Conservation (phyloP, 495 filamentous ascomycete genomes). For the Collariella sp. region DNA sequence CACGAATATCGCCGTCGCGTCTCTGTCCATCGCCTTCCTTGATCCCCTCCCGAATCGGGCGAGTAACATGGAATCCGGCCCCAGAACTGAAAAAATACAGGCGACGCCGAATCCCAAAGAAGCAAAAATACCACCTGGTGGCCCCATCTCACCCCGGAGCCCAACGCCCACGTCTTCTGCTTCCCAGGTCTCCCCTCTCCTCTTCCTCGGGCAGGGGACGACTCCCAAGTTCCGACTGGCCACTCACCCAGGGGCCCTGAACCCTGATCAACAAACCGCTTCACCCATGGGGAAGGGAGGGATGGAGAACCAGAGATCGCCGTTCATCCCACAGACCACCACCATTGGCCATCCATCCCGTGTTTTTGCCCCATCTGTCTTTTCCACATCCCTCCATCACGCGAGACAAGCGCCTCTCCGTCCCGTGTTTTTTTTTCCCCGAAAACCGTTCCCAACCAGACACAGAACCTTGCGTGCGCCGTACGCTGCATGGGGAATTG, state of each 20-base stretch:
- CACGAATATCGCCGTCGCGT: not conserved
- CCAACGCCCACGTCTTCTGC: not conserved
- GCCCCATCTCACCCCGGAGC: not conserved
- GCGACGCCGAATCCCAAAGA: not conserved
- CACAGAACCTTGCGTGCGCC: too few species aligned
- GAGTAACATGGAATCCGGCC: not conserved
- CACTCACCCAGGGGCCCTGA: not conserved
- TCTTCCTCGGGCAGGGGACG: not conserved
- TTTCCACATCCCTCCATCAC: too few species aligned
- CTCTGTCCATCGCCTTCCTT: not conserved
- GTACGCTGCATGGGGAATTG: too few species aligned
- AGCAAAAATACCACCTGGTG: not conserved
- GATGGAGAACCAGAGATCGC: not conserved
- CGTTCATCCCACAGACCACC: not conserved
- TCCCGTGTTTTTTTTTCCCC: not conserved
- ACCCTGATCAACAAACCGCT: constrained; percentile 7
- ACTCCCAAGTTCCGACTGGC: constrained; percentile 5
- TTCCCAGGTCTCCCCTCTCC: not conserved
- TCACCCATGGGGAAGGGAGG: not conserved
- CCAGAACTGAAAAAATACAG: not conserved
- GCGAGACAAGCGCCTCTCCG: too few species aligned
- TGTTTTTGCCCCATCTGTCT: not conserved
- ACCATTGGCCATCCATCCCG: not conserved
- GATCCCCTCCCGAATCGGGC: constrained; percentile 1
- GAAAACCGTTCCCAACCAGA: too few species aligned